Base-by-base conservation (phyloP, 2,329 filamentous ascomycete species). In the Beauveria sp. region DNA sequence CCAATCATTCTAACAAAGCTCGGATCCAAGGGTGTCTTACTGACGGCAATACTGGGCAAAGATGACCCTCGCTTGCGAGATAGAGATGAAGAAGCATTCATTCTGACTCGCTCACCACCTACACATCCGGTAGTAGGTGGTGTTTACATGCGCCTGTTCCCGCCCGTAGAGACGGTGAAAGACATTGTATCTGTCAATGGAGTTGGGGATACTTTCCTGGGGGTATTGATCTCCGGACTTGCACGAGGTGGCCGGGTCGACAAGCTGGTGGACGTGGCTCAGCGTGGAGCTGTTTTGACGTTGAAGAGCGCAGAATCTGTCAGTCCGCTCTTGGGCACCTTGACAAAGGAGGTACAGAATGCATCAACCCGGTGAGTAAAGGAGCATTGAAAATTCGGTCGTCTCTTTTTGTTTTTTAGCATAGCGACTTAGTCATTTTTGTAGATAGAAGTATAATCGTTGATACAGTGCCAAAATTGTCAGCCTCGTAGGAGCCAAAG, bases 121-220 rank as follows among this genome's bases (percentile, higher is more conserved):
- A 78, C 79, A 2, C 79, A 83, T 34, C 77, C 76, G 1, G 73
- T 78, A 8, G 78, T 88, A 0, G 86, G 92, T 0, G 93, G 93
- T 0, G 81, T 97, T 3, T 97, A 97, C 70, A 92, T 97, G 87
- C 73, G 83, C 40, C 66, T 84, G 22, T 90, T 91, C 71, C 85
- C 89, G 0, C 79, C 89, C 0, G 83, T 83, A 1, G 86, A 89
- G 70, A 75, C 78, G 18, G 80, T 96, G 0, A 75, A 82, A 22
- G 85, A 95, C 28, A 80, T 96, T 1, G 86, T 93, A 1, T 96
- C 91, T 52, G 93, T 98, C 10, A 98, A 98, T 72, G 95, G 93
- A 0, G 92, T 91, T 2, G 95, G 95, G 0, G 95, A 99, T 74
- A 97, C 95, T 0, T 93, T 98, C 72, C 79, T 96, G 9, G 95